Percentiles rank a stretch among this genome's conserved stretches.
Conservation (phyloP, 306 rosid species). For the Citrullus colocynthis region DNA sequence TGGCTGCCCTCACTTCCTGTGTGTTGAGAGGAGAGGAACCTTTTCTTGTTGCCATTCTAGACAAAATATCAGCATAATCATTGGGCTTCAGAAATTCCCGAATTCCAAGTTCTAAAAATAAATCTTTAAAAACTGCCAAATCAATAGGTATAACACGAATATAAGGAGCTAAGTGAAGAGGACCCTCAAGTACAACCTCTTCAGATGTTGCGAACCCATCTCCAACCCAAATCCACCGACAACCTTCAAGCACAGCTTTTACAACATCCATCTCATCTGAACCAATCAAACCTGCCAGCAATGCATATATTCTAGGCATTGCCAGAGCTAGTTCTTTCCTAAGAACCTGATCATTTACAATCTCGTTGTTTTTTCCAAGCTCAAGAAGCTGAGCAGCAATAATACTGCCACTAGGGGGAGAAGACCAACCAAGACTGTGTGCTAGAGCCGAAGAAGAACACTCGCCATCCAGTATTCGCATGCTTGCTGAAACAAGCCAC, state of each 20-base stretch:
- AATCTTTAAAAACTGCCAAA: constrained; percentile 77
- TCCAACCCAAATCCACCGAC: constrained; percentile 98
- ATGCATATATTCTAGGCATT: constrained; percentile 89
- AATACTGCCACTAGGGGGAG: constrained; percentile 86
- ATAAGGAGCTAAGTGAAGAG: constrained; percentile 92
- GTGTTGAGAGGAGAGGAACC: constrained; percentile 73
- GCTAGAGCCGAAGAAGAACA: constrained; percentile 81
- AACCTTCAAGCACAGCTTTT: constrained; percentile 93
- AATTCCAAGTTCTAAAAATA: constrained; percentile 73
- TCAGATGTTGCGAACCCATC: constrained; percentile 87
- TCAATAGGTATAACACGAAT: constrained; percentile 88
- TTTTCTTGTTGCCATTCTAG: constrained; percentile 66
- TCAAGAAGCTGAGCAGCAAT: constrained; percentile 94
- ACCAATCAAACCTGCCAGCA: constrained; percentile 55
- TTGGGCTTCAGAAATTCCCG: constrained; percentile 61
- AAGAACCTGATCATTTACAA: constrained; percentile 73
- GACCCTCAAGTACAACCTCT: constrained; percentile 93
- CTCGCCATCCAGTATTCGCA: constrained; percentile 83
- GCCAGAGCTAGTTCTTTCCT: constrained; percentile 79
- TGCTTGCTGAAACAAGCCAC: constrained; percentile 97
- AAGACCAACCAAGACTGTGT: constrained; percentile 73
- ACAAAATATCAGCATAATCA: constrained; percentile 73
- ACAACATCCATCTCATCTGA: constrained; percentile 96
- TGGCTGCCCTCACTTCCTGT: constrained; percentile 78
- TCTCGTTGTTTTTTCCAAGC: constrained; percentile 89